A percentile compares a stretch with the other conserved stretches of the same genome.
Conservation (phyloP, 129 eudicot genomes). For the Flaveria robusta region DNA sequence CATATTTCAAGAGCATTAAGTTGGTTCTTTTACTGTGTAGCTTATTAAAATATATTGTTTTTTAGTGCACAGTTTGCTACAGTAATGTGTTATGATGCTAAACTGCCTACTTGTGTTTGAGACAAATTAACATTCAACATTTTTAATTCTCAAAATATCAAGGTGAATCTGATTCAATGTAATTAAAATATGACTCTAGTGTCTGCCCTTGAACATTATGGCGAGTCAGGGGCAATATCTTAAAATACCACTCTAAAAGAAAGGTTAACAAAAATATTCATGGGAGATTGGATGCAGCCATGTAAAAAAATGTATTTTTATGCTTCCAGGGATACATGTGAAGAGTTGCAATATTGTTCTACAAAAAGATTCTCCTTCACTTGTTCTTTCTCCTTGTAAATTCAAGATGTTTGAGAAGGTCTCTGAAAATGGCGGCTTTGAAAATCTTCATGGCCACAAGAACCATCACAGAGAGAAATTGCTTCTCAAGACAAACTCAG, state of each 20-base stretch:
- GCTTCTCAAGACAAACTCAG: constrained; percentile 38
- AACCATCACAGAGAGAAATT: constrained; percentile 29
- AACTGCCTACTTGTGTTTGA: background rate
- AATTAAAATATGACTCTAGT: background rate
- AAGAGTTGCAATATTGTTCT: constrained; percentile 41
- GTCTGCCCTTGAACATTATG: constrained; percentile 1
- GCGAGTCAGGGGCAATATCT: background rate
- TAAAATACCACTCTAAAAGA: background rate
- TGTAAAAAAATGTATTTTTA: constrained; percentile 17
- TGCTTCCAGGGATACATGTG: constrained; percentile 76
- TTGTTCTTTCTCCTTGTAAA: constrained; percentile 72
- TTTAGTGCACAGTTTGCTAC: background rate
- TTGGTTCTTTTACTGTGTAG: background rate
- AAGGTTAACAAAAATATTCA: background rate
- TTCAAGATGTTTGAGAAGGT: constrained; percentile 47
- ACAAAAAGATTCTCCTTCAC: constrained; percentile 58
- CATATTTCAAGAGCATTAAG: background rate
- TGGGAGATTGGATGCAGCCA: constrained; percentile 2
- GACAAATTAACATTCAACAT: background rate
- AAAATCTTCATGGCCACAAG: constrained; percentile 37
- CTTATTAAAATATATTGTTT: background rate
- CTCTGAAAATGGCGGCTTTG: constrained; percentile 46
- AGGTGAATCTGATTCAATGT: constrained; percentile 10
- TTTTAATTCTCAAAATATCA: constrained; percentile 4
- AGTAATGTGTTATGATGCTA: constrained; percentile 17